Evolutionary conservation across 1,284 basidiomycete genomes (phyloP), one percentile per base, ranked within the genome.

Genomic region (Sphagnurus paluster): DNA sequence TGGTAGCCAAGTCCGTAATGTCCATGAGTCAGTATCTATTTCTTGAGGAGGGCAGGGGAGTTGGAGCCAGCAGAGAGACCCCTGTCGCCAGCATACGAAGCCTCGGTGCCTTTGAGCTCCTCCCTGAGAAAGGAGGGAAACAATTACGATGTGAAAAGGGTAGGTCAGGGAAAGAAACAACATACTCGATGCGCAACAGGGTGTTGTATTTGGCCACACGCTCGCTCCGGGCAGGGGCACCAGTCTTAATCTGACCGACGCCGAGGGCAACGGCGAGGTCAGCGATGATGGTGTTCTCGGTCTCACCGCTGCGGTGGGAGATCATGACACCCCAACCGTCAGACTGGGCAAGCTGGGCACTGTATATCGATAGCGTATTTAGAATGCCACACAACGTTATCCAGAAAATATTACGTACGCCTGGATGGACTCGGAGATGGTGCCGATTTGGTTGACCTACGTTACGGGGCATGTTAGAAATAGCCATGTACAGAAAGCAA

Each of bases 241-340:
- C 96, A 46, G 96, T 96, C 87, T 99, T 98, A 83, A 98, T 98
- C 75, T 97, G 90, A 58, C 95, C 95, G 48, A 80, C 80, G 57
- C 91, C 91, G 59, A 98, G 92, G 49, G 89, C 97, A 58, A 99
- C 94, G 54, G 87, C 86, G 56, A 99, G 87, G 75, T 99, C 96
- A 57, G 97, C 93, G 64, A 99, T 99, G 71, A 96, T 84, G 50
- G 93, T 96, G 75, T 93, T 94, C 74, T 93, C 90, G 33, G 92
- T 93, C 78, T 98, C 95, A 68, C 96, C 96, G 55, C 89, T 94
- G 61, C 97, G 94, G 84, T 99, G 97, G 55, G 95, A 98, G 68
- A 97, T 90, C 96, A 99, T 99, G 74, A 98, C 92, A 69, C 92
- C 94, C 96, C 96, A 99, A 56, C 91, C 91, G 66, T 94, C 93